Evolutionary conservation across 1,139 yeast species (phyloP), one percentile per base, ranked within the genome.

Genomic region (Blastobotrys ciferrii): DNA sequence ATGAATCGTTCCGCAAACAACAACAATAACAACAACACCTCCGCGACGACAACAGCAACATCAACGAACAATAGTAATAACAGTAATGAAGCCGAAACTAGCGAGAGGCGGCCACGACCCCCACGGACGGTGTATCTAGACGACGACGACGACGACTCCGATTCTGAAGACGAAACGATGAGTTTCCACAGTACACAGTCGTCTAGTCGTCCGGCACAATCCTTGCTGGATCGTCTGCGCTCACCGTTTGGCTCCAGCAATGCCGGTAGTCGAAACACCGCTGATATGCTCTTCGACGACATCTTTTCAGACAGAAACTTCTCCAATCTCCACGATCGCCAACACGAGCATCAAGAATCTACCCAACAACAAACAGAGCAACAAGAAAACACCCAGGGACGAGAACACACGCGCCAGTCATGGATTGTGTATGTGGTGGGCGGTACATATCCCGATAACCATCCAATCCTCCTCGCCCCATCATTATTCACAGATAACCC

Each of bases 401-500:
- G 52, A 49, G 18, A 39, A 43, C 19, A 51, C 60, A 6, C 55
- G 9, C 25, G 70, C 11, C 63, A 69, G 43, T 71, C 78, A 2
- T 76, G 80, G 80, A 72, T 76, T 20, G 74, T 76, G 14, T 75
- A 74, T 52, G 78, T 76, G 4, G 68, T 75, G 57, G 80, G 80
- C 1, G 78, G 78, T 25, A 58, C 72, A 2, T 76, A 73, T 53
- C 73, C 77, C 1, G 67, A 65, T 45, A 65, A 73, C 51, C 81
- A 77, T 53, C 80, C 81, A 2, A 60, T 77, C 11, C 60, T 76
- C 36, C 60, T 70, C 1, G 76, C 79, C 0, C 78, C 78, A 2
- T 65, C 77, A 0, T 55, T 76, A 30, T 65, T 74, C 58, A 70
- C 76, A 1, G 79, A 75, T 46, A 66, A 70, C 46, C 80, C 80